phyloP scores from a whole-genome alignment of 305 asterid genomes.

The Fraxinus angustifolia region DNA sequence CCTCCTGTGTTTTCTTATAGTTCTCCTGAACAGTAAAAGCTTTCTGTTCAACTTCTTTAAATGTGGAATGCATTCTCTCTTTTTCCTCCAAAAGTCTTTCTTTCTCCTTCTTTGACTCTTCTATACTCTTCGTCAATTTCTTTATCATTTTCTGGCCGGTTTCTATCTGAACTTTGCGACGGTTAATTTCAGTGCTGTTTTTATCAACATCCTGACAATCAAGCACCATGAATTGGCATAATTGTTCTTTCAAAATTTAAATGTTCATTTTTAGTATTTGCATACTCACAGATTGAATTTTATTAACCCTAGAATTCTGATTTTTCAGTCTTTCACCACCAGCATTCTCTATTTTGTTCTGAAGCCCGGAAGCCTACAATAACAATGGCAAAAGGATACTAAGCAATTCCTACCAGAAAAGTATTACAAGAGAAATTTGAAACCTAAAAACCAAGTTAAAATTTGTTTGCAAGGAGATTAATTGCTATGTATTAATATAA shows the following conservation, averaged over 20 bases:
- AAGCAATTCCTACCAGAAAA: constrained; percentile 1
- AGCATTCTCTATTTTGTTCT: constrained; percentile 86
- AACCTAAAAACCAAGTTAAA: neutral
- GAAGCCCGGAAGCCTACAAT: constrained; percentile 74
- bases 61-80: constrained; percentile 50
- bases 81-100: constrained; percentile 59
- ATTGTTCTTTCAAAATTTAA: neutral
- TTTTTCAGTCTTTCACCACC: constrained; percentile 81
- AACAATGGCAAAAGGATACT: constrained; percentile 11
- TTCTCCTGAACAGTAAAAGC: constrained; percentile 80
- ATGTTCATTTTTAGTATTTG: neutral
- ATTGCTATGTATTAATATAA: neutral
- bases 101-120: constrained; percentile 73
- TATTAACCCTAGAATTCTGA: constrained; percentile 65
- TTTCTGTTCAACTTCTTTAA: constrained; percentile 79
- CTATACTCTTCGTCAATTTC: constrained; percentile 70
- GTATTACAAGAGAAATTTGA: neutral
- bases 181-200: constrained; percentile 78
- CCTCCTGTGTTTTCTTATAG: constrained; percentile 77
- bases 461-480: neutral
- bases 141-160: constrained; percentile 73
- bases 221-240: constrained; percentile 12
- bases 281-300: constrained; percentile 77
- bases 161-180: constrained; percentile 74
- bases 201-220: constrained; percentile 69